Evolutionary conservation across 108 stramenopile genomes (phyloP).

Genomic region (Schizochytrium sp.): DNA sequence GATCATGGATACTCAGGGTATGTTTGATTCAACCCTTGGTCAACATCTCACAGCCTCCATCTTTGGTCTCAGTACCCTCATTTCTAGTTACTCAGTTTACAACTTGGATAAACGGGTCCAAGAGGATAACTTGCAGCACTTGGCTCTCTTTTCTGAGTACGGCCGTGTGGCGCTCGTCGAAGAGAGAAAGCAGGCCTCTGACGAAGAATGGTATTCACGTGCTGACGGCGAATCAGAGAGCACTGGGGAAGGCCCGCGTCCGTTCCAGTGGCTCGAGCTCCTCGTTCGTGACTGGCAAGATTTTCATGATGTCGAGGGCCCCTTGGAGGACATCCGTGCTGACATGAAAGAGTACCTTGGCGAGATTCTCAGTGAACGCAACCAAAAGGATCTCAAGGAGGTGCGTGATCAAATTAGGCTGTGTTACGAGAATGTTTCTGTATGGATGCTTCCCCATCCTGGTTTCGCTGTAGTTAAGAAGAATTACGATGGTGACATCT

Average conservation of each 20-base stretch:
- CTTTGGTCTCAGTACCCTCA: constrained; percentile 92
- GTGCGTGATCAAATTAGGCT: constrained; percentile 90
- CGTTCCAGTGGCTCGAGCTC: constrained; percentile 96
- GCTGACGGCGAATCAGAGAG: constrained; percentile 2
- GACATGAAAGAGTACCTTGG: constrained; percentile 88
- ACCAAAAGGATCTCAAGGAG: constrained; percentile 87
- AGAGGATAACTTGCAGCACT: constrained; percentile 98
- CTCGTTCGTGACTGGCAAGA: constrained; percentile 98
- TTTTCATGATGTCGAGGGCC: constrained; percentile 80
- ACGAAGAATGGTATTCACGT: constrained; percentile 50
- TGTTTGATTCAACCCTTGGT: constrained; percentile 98
- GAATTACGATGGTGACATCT: constrained; percentile 88
- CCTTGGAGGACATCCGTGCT: constrained; percentile 80
- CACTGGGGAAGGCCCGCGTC: constrained; percentile 61
- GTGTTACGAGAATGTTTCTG: constrained; percentile 90
- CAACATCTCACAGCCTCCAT: constrained; percentile 95
- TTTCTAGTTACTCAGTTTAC: constrained; percentile 94
- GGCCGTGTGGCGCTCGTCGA: constrained; percentile 88
- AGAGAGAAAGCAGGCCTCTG: constrained; percentile 71
- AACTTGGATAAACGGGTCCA: constrained; percentile 97
- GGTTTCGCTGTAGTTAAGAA: constrained; percentile 93
- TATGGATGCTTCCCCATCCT: constrained; percentile 95
- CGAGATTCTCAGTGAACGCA: constrained; percentile 83
- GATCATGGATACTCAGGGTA: constrained; percentile 98
- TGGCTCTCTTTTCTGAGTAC: constrained; percentile 97